Conservation (phyloP, 140 eudicot species). For the Flaveria floridana region DNA sequence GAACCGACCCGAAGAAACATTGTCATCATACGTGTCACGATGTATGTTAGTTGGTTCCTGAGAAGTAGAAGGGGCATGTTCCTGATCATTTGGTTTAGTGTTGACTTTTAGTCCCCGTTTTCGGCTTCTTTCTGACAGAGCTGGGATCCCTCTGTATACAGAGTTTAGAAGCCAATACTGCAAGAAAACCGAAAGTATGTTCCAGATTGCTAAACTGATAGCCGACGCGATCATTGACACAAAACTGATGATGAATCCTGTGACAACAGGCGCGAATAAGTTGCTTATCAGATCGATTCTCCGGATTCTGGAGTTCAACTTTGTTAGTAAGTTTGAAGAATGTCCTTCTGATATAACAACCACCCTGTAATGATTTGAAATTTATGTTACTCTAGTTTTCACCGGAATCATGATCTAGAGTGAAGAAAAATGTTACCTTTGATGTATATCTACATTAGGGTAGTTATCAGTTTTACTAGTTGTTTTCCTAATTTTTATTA, state of each 20-base stretch:
- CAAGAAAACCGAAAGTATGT: conserved; percentile 60
- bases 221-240: conserved; percentile 82
- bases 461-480: background rate
- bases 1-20: conserved; percentile 14
- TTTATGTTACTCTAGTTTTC: background rate
- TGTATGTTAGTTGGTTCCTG: conserved; percentile 25
- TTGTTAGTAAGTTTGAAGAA: conserved; percentile 60
- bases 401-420: background rate
- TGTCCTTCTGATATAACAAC: conserved; percentile 87
- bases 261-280: conserved; percentile 69
- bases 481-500: background rate
- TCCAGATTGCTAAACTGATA: conserved; percentile 58
- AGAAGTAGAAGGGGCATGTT: conserved; percentile 42
- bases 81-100: conserved; percentile 27
- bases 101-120: conserved; percentile 33
- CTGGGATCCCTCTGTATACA: conserved; percentile 74
- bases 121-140: conserved; percentile 50
- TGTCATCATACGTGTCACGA: background rate
- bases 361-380: conserved; percentile 53
- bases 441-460: background rate
- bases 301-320: conserved; percentile 70
- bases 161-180: conserved; percentile 77
- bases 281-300: conserved; percentile 83
- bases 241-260: conserved; percentile 87
- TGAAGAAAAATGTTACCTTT: background rate